These are phyloP conservation scores for Parmales sp. DNA, from an alignment of 108 stramenopile genomes.

Conservation along the genomic window DNA sequence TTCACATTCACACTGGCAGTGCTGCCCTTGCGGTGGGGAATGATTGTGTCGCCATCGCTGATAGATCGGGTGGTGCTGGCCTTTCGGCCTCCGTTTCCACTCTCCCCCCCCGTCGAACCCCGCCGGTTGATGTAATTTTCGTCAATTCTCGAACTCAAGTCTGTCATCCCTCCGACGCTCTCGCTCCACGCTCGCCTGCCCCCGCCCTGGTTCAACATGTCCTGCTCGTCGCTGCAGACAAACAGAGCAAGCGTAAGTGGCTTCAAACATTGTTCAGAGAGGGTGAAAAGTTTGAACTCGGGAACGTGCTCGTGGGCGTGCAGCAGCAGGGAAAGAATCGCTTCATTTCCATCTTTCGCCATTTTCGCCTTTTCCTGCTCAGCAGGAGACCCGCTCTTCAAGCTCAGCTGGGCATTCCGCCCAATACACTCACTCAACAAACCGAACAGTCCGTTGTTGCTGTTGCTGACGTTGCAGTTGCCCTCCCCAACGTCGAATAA, in stretches of 20 bases:
- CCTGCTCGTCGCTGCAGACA: background rate
- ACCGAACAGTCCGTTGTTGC: conserved; percentile 53
- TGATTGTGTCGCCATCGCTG: background rate
- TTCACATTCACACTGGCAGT: background rate
- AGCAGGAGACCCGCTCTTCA: conserved; percentile 16
- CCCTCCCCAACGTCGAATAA: conserved; percentile 64
- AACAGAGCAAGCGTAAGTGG: conserved; percentile 68
- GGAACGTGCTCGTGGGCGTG: conserved; percentile 68
- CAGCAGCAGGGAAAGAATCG: conserved; percentile 58
- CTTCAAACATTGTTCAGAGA: conserved; percentile 59
- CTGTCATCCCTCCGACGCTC: background rate
- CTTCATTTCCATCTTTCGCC: conserved; percentile 65
- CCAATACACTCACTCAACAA: conserved; percentile 73
- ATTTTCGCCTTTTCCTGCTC: conserved; percentile 49
- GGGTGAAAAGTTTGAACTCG: conserved; percentile 23
- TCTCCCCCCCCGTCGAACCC: background rate
- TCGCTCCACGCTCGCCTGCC: background rate
- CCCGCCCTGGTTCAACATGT: background rate
- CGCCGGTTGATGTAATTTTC: conserved; percentile 1
- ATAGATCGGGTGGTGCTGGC: background rate
- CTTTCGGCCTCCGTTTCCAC: background rate
- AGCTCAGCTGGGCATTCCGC: conserved; percentile 68
- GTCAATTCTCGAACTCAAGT: background rate
- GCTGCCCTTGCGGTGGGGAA: background rate
- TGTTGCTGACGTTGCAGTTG: conserved; percentile 16